Evolutionary conservation across 2,329 filamentous ascomycete genomes (phyloP).

Genomic region (Colletotrichum sp.): DNA sequence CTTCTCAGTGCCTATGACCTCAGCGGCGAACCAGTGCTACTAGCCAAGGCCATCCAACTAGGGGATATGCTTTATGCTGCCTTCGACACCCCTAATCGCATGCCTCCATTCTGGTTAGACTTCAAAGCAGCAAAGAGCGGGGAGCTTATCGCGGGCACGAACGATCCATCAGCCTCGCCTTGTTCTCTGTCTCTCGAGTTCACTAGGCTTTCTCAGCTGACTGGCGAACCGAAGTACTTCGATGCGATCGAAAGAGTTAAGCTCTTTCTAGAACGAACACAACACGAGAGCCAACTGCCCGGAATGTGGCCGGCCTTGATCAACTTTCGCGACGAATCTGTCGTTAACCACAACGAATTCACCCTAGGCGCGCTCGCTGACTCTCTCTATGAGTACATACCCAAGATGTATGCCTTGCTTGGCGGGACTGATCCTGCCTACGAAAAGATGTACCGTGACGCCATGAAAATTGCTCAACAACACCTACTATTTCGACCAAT

Average conservation of each 20-base stretch:
- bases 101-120: slow-evolving; percentile 50
- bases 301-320: slow-evolving; percentile 76
- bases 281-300: slow-evolving; percentile 71
- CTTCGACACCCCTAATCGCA: slow-evolving; percentile 71
- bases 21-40: slow-evolving; percentile 57
- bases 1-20: slow-evolving; percentile 73
- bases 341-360: slow-evolving; percentile 30
- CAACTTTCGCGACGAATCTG: slow-evolving; percentile 60
- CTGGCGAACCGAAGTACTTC: slow-evolving; percentile 75
- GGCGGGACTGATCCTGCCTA: slow-evolving; percentile 62
- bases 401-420: slow-evolving; percentile 59
- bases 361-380: slow-evolving; percentile 46
- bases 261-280: slow-evolving; percentile 67
- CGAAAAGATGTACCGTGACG: slow-evolving; percentile 58
- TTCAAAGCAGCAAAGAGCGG: slow-evolving; percentile 12
- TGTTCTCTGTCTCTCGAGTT: slow-evolving; percentile 77
- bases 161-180: slow-evolving; percentile 49
- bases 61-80: slow-evolving; percentile 69
- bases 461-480: slow-evolving; percentile 59
- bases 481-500: slow-evolving; percentile 69
- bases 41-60: slow-evolving; percentile 67
- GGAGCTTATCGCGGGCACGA: slow-evolving; percentile 6
- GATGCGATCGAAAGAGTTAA: slow-evolving; percentile 74
- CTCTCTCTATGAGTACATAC: slow-evolving; percentile 46
- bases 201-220: slow-evolving; percentile 75